Evolutionary conservation across 1,139 yeast species (phyloP).

Genomic region (Geotrichum bryndzae): DNA sequence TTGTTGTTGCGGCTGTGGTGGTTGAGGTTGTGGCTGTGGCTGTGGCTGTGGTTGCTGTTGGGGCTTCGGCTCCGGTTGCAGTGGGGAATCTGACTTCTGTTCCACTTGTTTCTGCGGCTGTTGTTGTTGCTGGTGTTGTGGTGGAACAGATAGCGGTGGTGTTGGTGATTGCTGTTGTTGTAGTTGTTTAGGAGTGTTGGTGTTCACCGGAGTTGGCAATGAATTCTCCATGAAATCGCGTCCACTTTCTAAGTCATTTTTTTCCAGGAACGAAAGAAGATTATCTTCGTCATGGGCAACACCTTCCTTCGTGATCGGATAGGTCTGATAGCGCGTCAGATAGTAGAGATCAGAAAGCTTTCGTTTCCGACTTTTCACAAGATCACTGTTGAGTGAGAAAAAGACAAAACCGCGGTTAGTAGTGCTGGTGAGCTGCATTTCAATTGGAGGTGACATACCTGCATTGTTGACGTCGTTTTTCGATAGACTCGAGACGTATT

Average conservation of each 20-base stretch:
- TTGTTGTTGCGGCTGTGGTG: constrained; percentile 11
- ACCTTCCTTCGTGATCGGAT: constrained; percentile 38
- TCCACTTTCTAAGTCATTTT: constrained; percentile 40
- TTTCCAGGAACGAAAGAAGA: constrained; percentile 41
- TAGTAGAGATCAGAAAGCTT: constrained; percentile 52
- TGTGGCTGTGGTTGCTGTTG: background rate
- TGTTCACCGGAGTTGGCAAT: constrained; percentile 19
- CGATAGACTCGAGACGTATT: constrained; percentile 43
- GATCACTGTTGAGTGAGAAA: constrained; percentile 24
- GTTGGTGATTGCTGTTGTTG: constrained; percentile 11
- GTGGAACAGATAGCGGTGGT: background rate
- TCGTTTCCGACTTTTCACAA: constrained; percentile 44
- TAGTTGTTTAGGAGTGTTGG: constrained; percentile 14
- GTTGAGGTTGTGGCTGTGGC: constrained; percentile 8
- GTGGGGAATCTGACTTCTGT: constrained; percentile 19
- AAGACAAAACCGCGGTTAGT: background rate
- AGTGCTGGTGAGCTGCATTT: background rate
- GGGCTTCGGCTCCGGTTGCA: background rate
- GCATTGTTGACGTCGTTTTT: constrained; percentile 40
- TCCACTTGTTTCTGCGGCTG: background rate
- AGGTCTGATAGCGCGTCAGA: constrained; percentile 43
- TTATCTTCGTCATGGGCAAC: constrained; percentile 38
- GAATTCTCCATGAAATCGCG: constrained; percentile 32
- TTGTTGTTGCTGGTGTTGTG: background rate
- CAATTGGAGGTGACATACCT: constrained; percentile 24